Base-by-base conservation (phyloP, 2,329 filamentous ascomycete genomes). In the Chaetomium globosum region DNA sequence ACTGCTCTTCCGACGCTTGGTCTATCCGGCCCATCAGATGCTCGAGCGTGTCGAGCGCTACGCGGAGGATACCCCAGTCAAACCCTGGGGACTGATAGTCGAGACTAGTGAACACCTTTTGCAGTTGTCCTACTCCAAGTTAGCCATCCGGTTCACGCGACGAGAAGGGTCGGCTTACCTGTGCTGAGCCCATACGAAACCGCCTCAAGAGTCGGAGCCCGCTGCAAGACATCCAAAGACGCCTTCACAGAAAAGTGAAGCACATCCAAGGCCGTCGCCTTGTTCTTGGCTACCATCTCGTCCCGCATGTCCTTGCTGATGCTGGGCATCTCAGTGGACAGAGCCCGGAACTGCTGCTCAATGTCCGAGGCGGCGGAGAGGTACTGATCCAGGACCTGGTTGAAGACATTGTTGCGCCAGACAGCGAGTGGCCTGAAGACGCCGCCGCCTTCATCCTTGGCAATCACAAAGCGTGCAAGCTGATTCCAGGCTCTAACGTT, bases 401-500 rank as follows among this genome's bases (percentile, higher is more conserved):
- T 80, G 69, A 88, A 86, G 36, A 89, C 80, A 23, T 77, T 79
- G 68, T 81, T 82, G 67, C 86, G 82, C 87, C 87, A 86, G 13
- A 79, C 74, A 28, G 78, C 79, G 62, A 89, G 85, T 0, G 82
- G 79, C 33, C 77, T 78, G 19, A 82, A 83, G 1, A 77, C 75
- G 51, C 79, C 76, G 8, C 73, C 70, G 46, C 76, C 75, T 31
- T 78, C 78, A 9, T 79, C 79, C 0, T 76, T 79, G 0, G 81
- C 79, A 5, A 87, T 78, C 28, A 88, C 74, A 70, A 87, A 89
- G 21, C 82, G 81, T 1, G 86, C 81, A 31, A 90, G 77, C 68
- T 89, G 86, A 61, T 77, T 82, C 87, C 87, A 90, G 8, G 87
- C 82, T 56, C 84, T 81, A 19, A 90, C 72, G 66, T 85, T 89